phyloP scores from a whole-genome alignment of 2,329 filamentous ascomycete species.

The Diaporthe velutina region DNA sequence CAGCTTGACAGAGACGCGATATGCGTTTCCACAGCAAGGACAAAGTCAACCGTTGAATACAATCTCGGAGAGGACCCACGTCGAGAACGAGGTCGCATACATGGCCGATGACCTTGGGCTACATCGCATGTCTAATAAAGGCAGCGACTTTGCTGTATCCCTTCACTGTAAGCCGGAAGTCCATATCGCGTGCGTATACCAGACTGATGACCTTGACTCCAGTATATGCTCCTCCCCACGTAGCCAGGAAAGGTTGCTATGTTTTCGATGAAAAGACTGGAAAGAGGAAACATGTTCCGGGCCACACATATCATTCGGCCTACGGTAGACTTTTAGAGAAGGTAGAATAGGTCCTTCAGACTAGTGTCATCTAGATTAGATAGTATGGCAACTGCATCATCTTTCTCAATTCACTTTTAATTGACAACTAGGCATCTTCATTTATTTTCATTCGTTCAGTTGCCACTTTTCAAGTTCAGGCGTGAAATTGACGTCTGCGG shows the following conservation, averaged over 20 bases:
- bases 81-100: not conserved
- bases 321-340: not conserved
- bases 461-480: not conserved
- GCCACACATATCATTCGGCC: not conserved
- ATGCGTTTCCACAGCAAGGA: not conserved
- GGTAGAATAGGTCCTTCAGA: not conserved
- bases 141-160: not conserved
- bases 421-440: not conserved
- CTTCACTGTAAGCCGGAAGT: not conserved
- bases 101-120: not conserved
- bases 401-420: not conserved
- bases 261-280: not conserved
- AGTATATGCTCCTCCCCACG: not conserved
- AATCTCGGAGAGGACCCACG: not conserved
- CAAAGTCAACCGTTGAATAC: not conserved
- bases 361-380: not conserved
- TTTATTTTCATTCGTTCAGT: not conserved
- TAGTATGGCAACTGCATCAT: not conserved
- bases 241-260: not conserved
- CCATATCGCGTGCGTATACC: not conserved
- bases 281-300: not conserved
- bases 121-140: not conserved
- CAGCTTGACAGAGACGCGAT: not conserved
- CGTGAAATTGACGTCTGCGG: not conserved
- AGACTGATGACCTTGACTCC: not conserved